Base-by-base conservation (phyloP, 352 stramenopile species). In the Pythium vanterpoolii region DNA sequence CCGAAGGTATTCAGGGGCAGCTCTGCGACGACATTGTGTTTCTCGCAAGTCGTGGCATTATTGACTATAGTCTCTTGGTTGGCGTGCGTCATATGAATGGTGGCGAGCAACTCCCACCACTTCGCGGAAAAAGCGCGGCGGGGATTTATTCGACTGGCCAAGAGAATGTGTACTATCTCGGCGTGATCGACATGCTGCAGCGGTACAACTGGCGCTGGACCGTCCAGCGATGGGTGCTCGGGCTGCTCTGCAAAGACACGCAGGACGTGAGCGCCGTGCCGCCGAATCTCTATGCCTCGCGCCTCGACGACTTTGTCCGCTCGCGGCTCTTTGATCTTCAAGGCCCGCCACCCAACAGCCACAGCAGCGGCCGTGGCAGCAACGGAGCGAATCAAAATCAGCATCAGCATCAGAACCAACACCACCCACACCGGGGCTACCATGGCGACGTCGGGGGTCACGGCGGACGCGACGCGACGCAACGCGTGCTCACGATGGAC, bases 191-290 rank as follows among this genome's bases (percentile, higher is more conserved):
- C 57, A 93, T 93, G 83, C 55, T 93, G 45, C 83, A 93, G 67
- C 83, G 79, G 2, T 91, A 93, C 64, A 93, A 89, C 64, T 93
- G 83, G 83, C 84, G 84, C 23, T 94, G 84, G 84, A 89, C 82
- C 1, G 50, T 92, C 6, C 84, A 94, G 66, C 74, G 84, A 4
- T 94, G 84, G 82, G 60, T 92, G 5, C 63, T 94, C 10, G 84
- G 82, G 0, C 43, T 94, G 40, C 55, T 92, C 16, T 94, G 84
- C 71, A 94, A 94, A 52, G 82, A 94, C 53, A 88, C 72, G 5
- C 77, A 86, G 46, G 82, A 94, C 51, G 84, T 94, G 26, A 94
- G 84, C 42, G 84, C 84, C 6, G 84, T 94, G 43, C 84, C 79
- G 5, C 69, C 84, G 1, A 61, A 79, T 4, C 72, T 90, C 43